Base-by-base conservation (phyloP, 2,329 filamentous ascomycete genomes). In the Paracamarosporium sp. region DNA sequence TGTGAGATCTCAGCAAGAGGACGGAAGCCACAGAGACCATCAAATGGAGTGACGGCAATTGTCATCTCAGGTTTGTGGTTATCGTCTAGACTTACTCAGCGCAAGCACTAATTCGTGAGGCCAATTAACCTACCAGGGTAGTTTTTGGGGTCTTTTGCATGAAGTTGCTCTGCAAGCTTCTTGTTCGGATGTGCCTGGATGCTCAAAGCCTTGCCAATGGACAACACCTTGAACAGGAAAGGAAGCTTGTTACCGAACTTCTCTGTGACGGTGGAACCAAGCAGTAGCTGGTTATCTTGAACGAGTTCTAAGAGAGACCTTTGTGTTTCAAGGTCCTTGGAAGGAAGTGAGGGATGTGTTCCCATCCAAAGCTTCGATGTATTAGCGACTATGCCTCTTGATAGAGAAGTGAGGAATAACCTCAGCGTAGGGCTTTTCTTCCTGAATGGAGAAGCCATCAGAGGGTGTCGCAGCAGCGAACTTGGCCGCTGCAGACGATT, bases 41-140 rank as follows among this genome's bases (percentile, higher is more conserved):
- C 94, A 66, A 99, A 99, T 0, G 92, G 90, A 1, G 95, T 98
- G 70, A 99, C 90, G 61, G 95, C 95, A 76, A 99, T 97, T 61
- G 95, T 93, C 95, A 99, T 99, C 80, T 99, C 95, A 31, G 95
- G 95, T 81, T 99, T 99, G 84, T 99, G 95, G 81, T 99, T 99
- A 82, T 98, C 94, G 82, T 99, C 64, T 66, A 40, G 22, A n/a
- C 24, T n/a, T 22, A 6, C 38, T 72, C 20, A 70, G 67, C 22
- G 2, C 5, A 31, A 36, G 13, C 41, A 11, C 12, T 24, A 1
- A 40, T 24, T 28, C 12, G 6, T 8, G n/a, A n/a, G 15, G 17
- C 22, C 25, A 41, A 28, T 3, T 38, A 17, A 61, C 75, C 59
- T 59, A 84, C 82, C 83, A 56, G 94, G 95, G 75, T 99, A 99